Percentiles rank a stretch among this genome's conserved stretches.
Conservation (phyloP, 2,329 filamentous ascomycete genomes). For the Curvularia hawaiiensis region DNA sequence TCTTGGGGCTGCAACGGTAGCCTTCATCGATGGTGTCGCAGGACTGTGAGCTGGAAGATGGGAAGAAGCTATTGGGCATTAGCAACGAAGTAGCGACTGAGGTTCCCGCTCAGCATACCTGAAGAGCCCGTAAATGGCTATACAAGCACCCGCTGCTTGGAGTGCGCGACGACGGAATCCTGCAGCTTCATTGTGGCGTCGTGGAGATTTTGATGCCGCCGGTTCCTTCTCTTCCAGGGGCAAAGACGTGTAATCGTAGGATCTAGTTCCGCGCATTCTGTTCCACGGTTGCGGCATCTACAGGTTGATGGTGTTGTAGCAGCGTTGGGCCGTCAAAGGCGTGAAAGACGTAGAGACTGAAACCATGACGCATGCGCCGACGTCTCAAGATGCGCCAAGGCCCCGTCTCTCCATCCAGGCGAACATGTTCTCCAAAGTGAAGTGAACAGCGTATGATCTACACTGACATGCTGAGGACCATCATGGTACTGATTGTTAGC, state of each 20-base stretch:
- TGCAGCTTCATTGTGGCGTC: slow-evolving; percentile 16
- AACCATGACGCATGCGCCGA: slow-evolving; percentile 4
- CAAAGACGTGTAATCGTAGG: slow-evolving; percentile 34
- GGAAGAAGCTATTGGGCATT: slow-evolving; percentile 26
- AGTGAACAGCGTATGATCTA: neutral
- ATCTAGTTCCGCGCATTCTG: slow-evolving; percentile 31
- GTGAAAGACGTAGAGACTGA: neutral
- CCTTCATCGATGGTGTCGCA: slow-evolving; percentile 63
- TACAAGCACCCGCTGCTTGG: slow-evolving; percentile 23
- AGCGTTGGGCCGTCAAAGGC: neutral
- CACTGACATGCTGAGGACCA: neutral
- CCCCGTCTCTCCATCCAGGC: neutral
- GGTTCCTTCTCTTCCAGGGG: slow-evolving; percentile 41
- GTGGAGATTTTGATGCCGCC: slow-evolving; percentile 23
- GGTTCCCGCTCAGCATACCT: slow-evolving; percentile 24
- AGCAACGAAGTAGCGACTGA: slow-evolving; percentile 5
- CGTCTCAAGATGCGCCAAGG: neutral
- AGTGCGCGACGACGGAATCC: slow-evolving; percentile 23
- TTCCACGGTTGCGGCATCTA: slow-evolving; percentile 38
- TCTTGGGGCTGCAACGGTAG: slow-evolving; percentile 66
- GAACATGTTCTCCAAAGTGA: neutral
- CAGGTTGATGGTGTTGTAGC: neutral
- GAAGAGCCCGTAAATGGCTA: slow-evolving; percentile 31
- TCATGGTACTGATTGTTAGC: neutral
- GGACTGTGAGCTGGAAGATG: slow-evolving; percentile 25